Evolutionary conservation across 768 basidiomycete genomes (phyloP), one percentile per base, ranked within the genome.

Genomic region (Tephrocybe sp.): DNA sequence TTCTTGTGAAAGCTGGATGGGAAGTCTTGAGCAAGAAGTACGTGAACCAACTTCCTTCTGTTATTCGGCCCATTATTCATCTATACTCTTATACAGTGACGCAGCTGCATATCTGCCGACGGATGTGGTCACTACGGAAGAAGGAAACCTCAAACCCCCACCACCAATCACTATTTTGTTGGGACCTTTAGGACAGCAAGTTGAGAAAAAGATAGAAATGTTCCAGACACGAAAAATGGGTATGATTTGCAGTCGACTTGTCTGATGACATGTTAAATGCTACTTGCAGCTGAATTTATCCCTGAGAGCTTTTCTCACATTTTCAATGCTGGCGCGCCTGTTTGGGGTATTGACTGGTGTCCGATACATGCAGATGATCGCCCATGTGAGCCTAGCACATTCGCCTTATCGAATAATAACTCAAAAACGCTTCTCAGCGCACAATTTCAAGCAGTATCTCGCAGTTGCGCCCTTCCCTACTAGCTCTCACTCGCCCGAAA

Each of bases 301-400:
- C 71, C 80, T 2, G 78, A 76, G 34, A 84, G 80, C 56, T 72
- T 75, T 23, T 76, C 87, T 0, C 78, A 87, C 53, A 72, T 96
- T 1, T 87, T 98, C 66, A 90, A 87, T 54, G 87, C 89, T 0
- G 97, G 97, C 5, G 89, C 86, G 2, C 88, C 92, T 0, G 87
- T 91, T n/a, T 92, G 89, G 85, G 91, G 84, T 2, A 62, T 96
- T 32, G 92, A 95, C 57, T 98, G 95, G 95, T 94, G 93, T 65
- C 96, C 97, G 3, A 82, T 85, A 19, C 77, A 87, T 53, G 67
- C 73, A 17, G 70, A 76, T 32, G 83, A 84, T 43, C 75, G 82
- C 34, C 55, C 69, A 42, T 63, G 89, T 89, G 59, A 58, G 75
- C 62, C 7, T 2, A 45, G 42, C 12, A 11, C 33, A 35, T n/a